Percentiles rank a stretch among this genome's conserved stretches.
These are phyloP conservation scores for Cucumis melo DNA, from an alignment of 306 rosid genomes.

Conservation along the genomic window DNA sequence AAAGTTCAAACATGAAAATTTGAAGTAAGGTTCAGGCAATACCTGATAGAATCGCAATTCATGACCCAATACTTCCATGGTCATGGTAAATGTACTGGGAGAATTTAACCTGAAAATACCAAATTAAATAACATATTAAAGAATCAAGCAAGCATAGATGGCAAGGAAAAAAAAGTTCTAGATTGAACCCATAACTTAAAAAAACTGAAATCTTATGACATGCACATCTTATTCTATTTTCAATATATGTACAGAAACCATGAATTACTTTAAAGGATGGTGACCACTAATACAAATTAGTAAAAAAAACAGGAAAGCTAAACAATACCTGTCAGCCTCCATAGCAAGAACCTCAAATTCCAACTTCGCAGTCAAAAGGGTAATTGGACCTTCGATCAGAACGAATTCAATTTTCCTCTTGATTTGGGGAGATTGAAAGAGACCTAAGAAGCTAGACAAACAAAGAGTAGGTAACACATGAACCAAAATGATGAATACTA, in stretches of 20 bases:
- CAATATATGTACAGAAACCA: neutral
- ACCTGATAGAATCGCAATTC: conserved; percentile 85
- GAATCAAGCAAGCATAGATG: neutral
- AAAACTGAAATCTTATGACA: neutral
- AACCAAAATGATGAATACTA: neutral
- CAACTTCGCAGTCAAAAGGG: neutral
- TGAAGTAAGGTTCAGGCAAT: neutral
- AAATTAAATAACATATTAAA: conserved; percentile 5
- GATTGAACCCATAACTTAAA: too few relatives aligned
- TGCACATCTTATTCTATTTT: neutral
- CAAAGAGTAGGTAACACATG: neutral
- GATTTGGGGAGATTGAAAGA: neutral
- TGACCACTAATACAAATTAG: neutral
- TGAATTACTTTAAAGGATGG: neutral
- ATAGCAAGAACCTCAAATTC: conserved; percentile 1
- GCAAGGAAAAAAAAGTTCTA: neutral
- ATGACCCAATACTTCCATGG: conserved; percentile 66
- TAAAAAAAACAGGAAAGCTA: neutral
- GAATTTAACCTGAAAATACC: conserved; percentile 51
- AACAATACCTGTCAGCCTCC: conserved; percentile 30
- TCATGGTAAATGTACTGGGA: conserved; percentile 79
- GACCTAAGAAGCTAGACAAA: neutral
- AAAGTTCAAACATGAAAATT: neutral
- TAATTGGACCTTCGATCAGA: neutral
- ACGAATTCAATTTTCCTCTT: neutral